Percentiles rank a stretch among this genome's conserved stretches.
These are phyloP conservation scores for Ogataea hybrid DNA, from an alignment of 1,139 yeast genomes.

Conservation along the genomic window DNA sequence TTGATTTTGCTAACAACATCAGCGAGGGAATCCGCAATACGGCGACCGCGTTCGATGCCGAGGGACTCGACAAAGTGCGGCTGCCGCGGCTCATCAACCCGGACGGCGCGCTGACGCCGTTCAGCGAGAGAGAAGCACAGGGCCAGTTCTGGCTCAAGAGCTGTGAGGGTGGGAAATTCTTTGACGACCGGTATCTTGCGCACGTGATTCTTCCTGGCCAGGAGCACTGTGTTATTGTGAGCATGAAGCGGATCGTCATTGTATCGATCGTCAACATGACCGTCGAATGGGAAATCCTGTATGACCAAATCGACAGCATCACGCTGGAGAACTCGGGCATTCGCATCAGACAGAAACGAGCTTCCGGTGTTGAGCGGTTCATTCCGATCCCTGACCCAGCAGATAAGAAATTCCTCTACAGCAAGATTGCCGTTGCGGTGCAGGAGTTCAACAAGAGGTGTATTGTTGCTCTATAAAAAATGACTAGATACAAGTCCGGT, in stretches of 20 bases:
- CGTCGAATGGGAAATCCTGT: conserved; percentile 64
- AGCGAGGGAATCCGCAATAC: conserved; percentile 94
- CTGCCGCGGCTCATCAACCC: conserved; percentile 73
- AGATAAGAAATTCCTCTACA: conserved; percentile 66
- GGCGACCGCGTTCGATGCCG: conserved; percentile 85
- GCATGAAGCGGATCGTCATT: conserved; percentile 68
- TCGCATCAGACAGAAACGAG: conserved; percentile 53
- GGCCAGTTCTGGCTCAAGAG: conserved; percentile 93
- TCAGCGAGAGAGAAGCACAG: conserved; percentile 80
- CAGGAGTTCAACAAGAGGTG: conserved; percentile 64
- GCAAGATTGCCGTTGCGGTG: conserved; percentile 77
- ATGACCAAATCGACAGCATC: conserved; percentile 62
- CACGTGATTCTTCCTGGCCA: conserved; percentile 82
- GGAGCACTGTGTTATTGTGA: conserved; percentile 73
- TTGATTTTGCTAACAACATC: conserved; percentile 89
- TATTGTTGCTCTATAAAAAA: conserved; percentile 20
- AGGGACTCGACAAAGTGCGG: conserved; percentile 75
- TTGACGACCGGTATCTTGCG: conserved; percentile 75
- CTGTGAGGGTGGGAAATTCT: conserved; percentile 75
- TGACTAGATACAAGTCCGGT: conserved; percentile 34
- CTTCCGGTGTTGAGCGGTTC: conserved; percentile 41
- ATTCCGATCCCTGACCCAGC: conserved; percentile 74
- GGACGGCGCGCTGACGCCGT: conserved; percentile 72
- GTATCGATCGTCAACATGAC: conserved; percentile 62
- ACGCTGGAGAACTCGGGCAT: conserved; percentile 82